A percentile compares a stretch with the other conserved stretches of the same genome.
Evolutionary conservation across 2,329 filamentous ascomycete species (phyloP).

Genomic region (Ceratocystiopsis sp.): DNA sequence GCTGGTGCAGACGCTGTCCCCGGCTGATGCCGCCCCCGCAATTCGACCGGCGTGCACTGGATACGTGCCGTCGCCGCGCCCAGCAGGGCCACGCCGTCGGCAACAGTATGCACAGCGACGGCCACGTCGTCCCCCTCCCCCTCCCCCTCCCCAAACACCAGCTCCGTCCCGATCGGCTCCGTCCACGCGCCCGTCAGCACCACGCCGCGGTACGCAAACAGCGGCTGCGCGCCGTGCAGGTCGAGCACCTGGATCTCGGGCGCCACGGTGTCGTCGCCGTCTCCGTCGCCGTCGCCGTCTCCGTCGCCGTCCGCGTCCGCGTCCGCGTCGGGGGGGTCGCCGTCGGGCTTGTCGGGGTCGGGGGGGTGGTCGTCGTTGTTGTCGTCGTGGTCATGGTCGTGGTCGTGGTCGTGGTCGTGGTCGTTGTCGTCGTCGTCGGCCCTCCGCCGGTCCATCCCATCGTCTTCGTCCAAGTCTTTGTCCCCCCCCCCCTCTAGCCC

Average conservation of each 20-base stretch:
- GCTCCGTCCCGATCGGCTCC: conserved; percentile 67
- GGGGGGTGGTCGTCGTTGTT: not conserved
- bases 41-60: conserved; percentile 6
- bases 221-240: conserved; percentile 56
- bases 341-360: not conserved
- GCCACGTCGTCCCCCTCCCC: not conserved
- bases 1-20: not conserved
- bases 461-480: conserved; percentile 5
- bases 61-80: conserved; percentile 12
- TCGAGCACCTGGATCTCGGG: conserved; percentile 62
- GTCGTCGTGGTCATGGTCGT: not conserved
- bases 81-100: conserved; percentile 11
- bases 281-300: not conserved
- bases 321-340: too few species aligned
- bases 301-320: too few species aligned
- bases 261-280: conserved; percentile 2
- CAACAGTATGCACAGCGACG: too few species aligned
- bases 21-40: conserved; percentile 2
- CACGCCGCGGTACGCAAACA: conserved; percentile 64
- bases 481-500: conserved; percentile 5
- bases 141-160: conserved; percentile 45
- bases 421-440: too few species aligned
- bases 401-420: conserved; percentile 5
- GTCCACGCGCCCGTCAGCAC: conserved; percentile 71
- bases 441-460: too few species aligned